Base-by-base conservation (phyloP, 176 grass and related monocot species). In the Phragmites australis region DNA sequence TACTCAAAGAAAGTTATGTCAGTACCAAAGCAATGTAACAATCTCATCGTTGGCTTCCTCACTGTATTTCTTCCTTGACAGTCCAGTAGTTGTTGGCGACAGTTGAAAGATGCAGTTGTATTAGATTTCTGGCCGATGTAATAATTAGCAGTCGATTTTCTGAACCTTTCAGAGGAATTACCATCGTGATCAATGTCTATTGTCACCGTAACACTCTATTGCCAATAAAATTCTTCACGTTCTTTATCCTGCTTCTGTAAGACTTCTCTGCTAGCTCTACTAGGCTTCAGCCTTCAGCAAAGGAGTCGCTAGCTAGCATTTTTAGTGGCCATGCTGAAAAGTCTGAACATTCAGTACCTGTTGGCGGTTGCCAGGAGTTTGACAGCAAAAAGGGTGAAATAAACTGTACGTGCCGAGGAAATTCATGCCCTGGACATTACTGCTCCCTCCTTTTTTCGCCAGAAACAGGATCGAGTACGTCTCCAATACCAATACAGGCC, bases 1-100 rank as follows among this genome's bases (percentile, higher is more conserved):
- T 68, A 50, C 55, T 77, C 54, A 70, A 81, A 60, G 78, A 75
- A 43, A 91, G 51, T 31, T 79, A 82, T 31, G 60, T 34, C 47
- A 61, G 87, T 65, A 62, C 58, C 17, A 82, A 87, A 75, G 79
- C 81, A 69, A 53, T 77, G 65, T 78, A 75, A 78, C 25, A 54
- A 74, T 41, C 9, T 80, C 49, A 22, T 44, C 32, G 11, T 44
- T 79, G 86, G 21, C 34, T 4, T 66, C 18, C 40, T 9, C 14
- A 78, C 26, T 74, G 44, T 21, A n/a, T 69, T 84, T 71, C 37
- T 60, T 80, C 27, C 14, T 46, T 17, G 0, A 45, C 17, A 75
- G 41, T 71, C 48, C 21, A 10, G 14, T 31, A 22, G 11, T 4
- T 21, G 81, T 14, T 19, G 27, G 18, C 27, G 74, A 17, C 11